phyloP scores from a whole-genome alignment of 352 stramenopile genomes.

The Peronospora farinosa region DNA sequence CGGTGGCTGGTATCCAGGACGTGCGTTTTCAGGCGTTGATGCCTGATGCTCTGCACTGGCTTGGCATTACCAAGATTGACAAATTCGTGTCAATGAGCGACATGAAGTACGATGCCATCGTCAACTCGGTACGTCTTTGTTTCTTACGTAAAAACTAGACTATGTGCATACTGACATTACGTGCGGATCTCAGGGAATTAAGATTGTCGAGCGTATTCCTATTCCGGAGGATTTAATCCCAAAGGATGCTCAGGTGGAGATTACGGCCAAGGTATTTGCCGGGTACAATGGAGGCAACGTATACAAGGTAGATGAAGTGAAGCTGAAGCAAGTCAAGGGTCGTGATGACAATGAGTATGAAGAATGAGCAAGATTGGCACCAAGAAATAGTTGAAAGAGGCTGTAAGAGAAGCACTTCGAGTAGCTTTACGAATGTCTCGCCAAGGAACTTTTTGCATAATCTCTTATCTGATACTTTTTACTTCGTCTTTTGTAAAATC shows the following conservation, averaged over 20 bases:
- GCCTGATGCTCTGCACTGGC: slow-evolving; percentile 98
- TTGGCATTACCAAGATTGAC: slow-evolving; percentile 93
- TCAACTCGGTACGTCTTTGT: slow-evolving; percentile 77
- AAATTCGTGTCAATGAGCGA: slow-evolving; percentile 97
- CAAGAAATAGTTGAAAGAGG: background rate
- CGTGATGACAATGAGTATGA: slow-evolving; percentile 71
- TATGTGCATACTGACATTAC: slow-evolving; percentile 7
- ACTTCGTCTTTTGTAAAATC: slow-evolving; percentile 13
- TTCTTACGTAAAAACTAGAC: background rate
- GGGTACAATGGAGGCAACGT: slow-evolving; percentile 85
- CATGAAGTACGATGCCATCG: slow-evolving; percentile 99
- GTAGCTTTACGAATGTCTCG: background rate
- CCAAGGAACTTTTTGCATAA: too few species aligned
- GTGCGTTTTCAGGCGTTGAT: slow-evolving; percentile 98
- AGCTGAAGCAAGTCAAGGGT: slow-evolving; percentile 91
- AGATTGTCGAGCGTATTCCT: slow-evolving; percentile 97
- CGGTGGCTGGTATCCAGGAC: slow-evolving; percentile 96
- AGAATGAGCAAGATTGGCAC: slow-evolving; percentile 8
- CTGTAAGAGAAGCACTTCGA: slow-evolving; percentile 3
- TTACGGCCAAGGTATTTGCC: slow-evolving; percentile 95
- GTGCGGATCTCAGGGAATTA: slow-evolving; percentile 81
- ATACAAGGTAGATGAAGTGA: slow-evolving; percentile 91
- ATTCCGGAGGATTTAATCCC: slow-evolving; percentile 97
- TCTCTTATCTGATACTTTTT: slow-evolving; percentile 3
- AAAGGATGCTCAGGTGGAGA: slow-evolving; percentile 97